Evolutionary conservation across 2,329 filamentous ascomycete genomes (phyloP), one percentile per base, ranked within the genome.

Genomic region (Colletotrichum filicis): DNA sequence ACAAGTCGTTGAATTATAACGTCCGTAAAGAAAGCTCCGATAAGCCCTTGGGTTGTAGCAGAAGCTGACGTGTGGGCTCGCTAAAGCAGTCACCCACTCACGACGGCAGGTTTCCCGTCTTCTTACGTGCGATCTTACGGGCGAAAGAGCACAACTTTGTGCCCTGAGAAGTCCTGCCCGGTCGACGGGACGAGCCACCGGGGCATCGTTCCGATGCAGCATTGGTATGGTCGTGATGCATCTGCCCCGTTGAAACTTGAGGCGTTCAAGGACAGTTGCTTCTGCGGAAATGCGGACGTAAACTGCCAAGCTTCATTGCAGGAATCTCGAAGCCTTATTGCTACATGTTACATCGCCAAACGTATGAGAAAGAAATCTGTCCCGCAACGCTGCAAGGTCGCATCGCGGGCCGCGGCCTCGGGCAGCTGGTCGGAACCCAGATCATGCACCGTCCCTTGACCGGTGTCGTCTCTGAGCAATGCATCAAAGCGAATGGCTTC

Each of bases 341-440:
- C 30, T 56, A 24, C 9, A 56, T 37, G 55, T 52, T 56, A 12
- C 67, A 49, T 71, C 56, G 14, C 30, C 14, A 32, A 42, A 28
- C 56, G n/a, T 16, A 35, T 61, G 46, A 63, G 53, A 11, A 49
- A 24, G 62, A 26, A n/a, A 37, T 19, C 22, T 49, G 24, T n/a
- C 28, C 26, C 57, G 8, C 56, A 30, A 49, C 32, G 49, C 66
- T 66, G 60, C 56, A 66, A 35, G 71, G 66, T 65, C 49, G 56
- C 71, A 53, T 73, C 26, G 35, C 66, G 66, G 66, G 61, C 60
- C 61, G 61, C 42, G 19, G 19, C 53, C 26, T 46, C 32, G 56
- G 49, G 12, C n/a, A 57, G 37, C 46, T 26, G 56, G 53, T 26
- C 37, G 70, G 26, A 42, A 60, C 28, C 32, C 46, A 46, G 59